Percentiles rank a stretch among this genome's conserved stretches.
These are phyloP conservation scores for Wallacemonas sp. DNA, from an alignment of 208 protist genomes.

Conservation along the genomic window DNA sequence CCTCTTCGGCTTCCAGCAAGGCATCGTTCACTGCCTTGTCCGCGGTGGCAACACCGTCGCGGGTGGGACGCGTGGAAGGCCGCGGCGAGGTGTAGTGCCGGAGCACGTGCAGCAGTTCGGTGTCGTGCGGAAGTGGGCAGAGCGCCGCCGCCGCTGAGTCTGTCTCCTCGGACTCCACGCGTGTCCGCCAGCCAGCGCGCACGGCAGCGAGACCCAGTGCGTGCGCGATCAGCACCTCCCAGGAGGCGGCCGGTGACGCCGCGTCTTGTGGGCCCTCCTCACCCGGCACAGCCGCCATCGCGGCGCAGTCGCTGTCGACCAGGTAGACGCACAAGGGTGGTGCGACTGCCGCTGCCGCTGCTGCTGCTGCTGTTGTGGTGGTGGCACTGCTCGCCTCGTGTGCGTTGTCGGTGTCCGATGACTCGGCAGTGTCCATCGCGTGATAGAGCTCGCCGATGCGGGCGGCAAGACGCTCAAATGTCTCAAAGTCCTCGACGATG, in stretches of 20 bases:
- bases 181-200: constrained; percentile 40
- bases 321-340: too few species aligned
- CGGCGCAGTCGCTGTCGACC: too few species aligned
- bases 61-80: too few species aligned
- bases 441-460: not conserved
- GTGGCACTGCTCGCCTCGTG: not conserved
- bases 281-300: too few species aligned
- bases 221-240: constrained; percentile 43
- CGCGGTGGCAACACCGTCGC: too few species aligned
- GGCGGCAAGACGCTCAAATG: not conserved
- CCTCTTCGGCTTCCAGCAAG: too few species aligned
- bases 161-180: not conserved
- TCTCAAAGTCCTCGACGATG: not conserved
- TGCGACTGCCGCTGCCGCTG: too few species aligned
- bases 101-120: constrained; percentile 2
- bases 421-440: not conserved
- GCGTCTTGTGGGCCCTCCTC: constrained; percentile 4
- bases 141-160: not conserved
- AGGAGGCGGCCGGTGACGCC: constrained; percentile 2
- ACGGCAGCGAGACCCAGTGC: constrained; percentile 52
- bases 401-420: not conserved
- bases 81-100: not conserved
- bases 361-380: too few species aligned
- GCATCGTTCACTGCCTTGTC: too few species aligned
- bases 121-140: not conserved